These are phyloP conservation scores for Hyphopichia fennica DNA, from an alignment of 1,139 yeast species.

Conservation along the genomic window DNA sequence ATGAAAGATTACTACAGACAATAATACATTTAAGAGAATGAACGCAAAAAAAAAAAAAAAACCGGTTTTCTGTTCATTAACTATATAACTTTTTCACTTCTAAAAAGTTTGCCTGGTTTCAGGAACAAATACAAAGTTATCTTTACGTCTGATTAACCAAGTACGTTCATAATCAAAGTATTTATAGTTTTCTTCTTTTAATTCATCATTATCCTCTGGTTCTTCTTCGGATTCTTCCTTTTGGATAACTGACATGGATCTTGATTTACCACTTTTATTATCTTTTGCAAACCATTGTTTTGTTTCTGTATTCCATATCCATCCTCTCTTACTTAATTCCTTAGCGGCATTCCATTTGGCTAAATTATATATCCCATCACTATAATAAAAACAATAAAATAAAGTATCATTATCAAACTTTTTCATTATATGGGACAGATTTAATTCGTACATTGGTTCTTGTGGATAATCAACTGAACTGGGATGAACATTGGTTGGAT, in stretches of 20 bases:
- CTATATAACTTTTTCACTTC: not conserved
- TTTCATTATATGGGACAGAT: slow-evolving; percentile 53
- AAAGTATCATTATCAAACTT: slow-evolving; percentile 86
- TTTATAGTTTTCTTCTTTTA: slow-evolving; percentile 64
- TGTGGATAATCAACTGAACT: slow-evolving; percentile 91
- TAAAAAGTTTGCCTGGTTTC: slow-evolving; percentile 22
- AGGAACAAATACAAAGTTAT: slow-evolving; percentile 50
- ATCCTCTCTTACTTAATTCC: slow-evolving; percentile 78
- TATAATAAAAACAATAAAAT: slow-evolving; percentile 88
- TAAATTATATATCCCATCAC: slow-evolving; percentile 45
- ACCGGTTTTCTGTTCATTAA: not conserved
- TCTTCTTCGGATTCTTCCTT: slow-evolving; percentile 10
- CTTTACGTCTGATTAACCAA: slow-evolving; percentile 84
- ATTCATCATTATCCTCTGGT: slow-evolving; percentile 13
- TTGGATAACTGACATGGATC: slow-evolving; percentile 41
- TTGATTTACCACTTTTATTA: slow-evolving; percentile 42
- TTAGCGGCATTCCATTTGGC: slow-evolving; percentile 75
- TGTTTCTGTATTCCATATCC: slow-evolving; percentile 79
- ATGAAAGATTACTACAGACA: too few species aligned
- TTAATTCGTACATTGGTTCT: slow-evolving; percentile 71
- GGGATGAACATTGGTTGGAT: slow-evolving; percentile 83
- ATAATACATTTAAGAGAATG: too few species aligned
- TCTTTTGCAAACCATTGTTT: slow-evolving; percentile 79
- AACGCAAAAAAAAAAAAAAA: not conserved
- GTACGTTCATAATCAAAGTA: slow-evolving; percentile 89